phyloP scores from a whole-genome alignment of 2,329 filamentous ascomycete genomes.

The Penicillium palitans region DNA sequence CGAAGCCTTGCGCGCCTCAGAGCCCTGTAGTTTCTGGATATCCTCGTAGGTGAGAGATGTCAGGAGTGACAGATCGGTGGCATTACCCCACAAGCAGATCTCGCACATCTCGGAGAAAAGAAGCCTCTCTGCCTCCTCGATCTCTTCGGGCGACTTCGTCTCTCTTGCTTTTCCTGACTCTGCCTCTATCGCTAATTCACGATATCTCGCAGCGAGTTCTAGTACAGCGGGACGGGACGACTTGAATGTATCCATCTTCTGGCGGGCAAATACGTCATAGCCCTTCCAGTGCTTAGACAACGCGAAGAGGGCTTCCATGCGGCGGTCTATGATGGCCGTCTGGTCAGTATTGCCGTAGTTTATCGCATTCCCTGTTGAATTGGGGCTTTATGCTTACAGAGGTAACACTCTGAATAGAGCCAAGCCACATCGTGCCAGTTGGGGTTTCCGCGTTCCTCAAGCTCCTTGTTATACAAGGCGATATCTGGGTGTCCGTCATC shows the following conservation, averaged over 20 bases:
- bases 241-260: conserved; percentile 89
- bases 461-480: conserved; percentile 78
- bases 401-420: conserved; percentile 92
- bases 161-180: conserved; percentile 52
- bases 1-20: conserved; percentile 77
- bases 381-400: conserved; percentile 53
- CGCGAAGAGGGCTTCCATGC: conserved; percentile 76
- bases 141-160: conserved; percentile 43
- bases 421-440: conserved; percentile 84
- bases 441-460: conserved; percentile 69
- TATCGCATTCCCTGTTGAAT: not conserved
- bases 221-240: conserved; percentile 84
- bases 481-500: conserved; percentile 80
- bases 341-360: conserved; percentile 23
- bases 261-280: conserved; percentile 85
- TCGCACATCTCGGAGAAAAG: conserved; percentile 93
- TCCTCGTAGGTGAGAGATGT: conserved; percentile 92
- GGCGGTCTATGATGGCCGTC: conserved; percentile 52
- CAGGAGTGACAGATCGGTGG: conserved; percentile 87
- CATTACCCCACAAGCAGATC: conserved; percentile 96
- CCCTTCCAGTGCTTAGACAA: conserved; percentile 78
- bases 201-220: conserved; percentile 78
- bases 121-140: conserved; percentile 69
- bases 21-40: conserved; percentile 93
- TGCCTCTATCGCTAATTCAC: conserved; percentile 69